These are phyloP conservation scores for Fusarium torreyae DNA, from an alignment of 2,329 filamentous ascomycete species.

Conservation along the genomic window DNA sequence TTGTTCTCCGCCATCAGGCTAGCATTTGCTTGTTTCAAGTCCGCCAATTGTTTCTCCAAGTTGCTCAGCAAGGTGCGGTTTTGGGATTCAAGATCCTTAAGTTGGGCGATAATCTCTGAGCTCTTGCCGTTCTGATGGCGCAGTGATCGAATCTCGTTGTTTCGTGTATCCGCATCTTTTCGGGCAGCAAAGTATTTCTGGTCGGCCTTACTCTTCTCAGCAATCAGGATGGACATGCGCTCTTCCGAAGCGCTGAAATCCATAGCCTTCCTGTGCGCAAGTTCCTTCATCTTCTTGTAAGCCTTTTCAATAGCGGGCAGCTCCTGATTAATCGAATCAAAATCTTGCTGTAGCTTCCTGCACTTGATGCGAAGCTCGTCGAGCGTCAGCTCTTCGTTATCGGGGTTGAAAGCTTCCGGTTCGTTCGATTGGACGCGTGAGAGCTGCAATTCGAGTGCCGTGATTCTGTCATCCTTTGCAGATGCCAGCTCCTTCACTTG, in stretches of 20 bases:
- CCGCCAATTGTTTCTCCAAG: constrained; percentile 90
- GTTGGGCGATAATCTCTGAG: constrained; percentile 90
- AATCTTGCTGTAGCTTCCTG: constrained; percentile 82
- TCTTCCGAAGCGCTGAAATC: constrained; percentile 85
- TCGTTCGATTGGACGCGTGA: constrained; percentile 74
- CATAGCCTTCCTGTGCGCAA: constrained; percentile 89
- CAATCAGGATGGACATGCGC: constrained; percentile 78
- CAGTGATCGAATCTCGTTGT: constrained; percentile 83
- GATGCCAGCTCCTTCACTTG: constrained; percentile 85
- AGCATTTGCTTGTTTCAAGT: constrained; percentile 85
- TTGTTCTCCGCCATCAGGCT: constrained; percentile 80
- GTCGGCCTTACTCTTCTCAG: constrained; percentile 96
- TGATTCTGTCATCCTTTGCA: constrained; percentile 85
- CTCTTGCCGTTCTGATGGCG: constrained; percentile 89
- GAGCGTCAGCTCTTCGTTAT: constrained; percentile 71
- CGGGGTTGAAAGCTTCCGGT: constrained; percentile 60
- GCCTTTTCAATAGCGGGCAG: constrained; percentile 90
- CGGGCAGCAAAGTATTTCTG: constrained; percentile 98
- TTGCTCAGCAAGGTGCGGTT: constrained; percentile 83
- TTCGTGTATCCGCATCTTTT: constrained; percentile 90
- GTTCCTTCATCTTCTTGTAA: constrained; percentile 88
- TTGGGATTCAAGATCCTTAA: constrained; percentile 90
- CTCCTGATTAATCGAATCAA: constrained; percentile 87
- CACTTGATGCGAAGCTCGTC: constrained; percentile 84
- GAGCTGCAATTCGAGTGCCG: constrained; percentile 85